These are phyloP conservation scores for Uncinocarpus reesii DNA, from an alignment of 2,329 filamentous ascomycete species.

Conservation along the genomic window DNA sequence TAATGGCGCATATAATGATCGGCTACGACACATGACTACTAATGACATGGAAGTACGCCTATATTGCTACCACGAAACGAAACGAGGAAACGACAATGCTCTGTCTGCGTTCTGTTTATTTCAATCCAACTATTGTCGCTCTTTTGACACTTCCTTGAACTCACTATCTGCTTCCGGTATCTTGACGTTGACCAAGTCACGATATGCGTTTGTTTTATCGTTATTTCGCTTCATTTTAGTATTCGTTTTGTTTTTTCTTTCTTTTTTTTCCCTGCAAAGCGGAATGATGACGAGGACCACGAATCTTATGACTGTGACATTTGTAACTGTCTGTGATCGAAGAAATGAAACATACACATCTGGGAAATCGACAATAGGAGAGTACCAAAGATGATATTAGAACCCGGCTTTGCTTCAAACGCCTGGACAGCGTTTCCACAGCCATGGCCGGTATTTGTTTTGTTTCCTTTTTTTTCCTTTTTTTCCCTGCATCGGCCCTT, in stretches of 20 bases:
- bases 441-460: too few species aligned
- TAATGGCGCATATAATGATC: slow-evolving; percentile 4
- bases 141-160: too few species aligned
- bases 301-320: slow-evolving; percentile 8
- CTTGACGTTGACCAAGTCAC: background rate
- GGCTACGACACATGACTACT: slow-evolving; percentile 3
- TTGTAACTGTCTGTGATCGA: slow-evolving; percentile 8
- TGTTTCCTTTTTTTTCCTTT: background rate
- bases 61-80: slow-evolving; percentile 6
- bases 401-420: background rate
- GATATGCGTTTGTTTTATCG: background rate
- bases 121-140: background rate
- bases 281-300: slow-evolving; percentile 5
- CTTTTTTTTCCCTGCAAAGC: background rate
- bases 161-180: background rate
- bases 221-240: background rate
- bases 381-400: background rate
- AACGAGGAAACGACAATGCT: slow-evolving; percentile 10
- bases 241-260: slow-evolving; percentile 1
- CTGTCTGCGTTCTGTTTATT: slow-evolving; percentile 2
- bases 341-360: background rate
- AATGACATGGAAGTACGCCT: slow-evolving; percentile 5
- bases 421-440: background rate
- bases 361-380: background rate
- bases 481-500: too few species aligned